Evolutionary conservation across 768 basidiomycete genomes (phyloP).

Genomic region (Boletus rufocinnamomeus): DNA sequence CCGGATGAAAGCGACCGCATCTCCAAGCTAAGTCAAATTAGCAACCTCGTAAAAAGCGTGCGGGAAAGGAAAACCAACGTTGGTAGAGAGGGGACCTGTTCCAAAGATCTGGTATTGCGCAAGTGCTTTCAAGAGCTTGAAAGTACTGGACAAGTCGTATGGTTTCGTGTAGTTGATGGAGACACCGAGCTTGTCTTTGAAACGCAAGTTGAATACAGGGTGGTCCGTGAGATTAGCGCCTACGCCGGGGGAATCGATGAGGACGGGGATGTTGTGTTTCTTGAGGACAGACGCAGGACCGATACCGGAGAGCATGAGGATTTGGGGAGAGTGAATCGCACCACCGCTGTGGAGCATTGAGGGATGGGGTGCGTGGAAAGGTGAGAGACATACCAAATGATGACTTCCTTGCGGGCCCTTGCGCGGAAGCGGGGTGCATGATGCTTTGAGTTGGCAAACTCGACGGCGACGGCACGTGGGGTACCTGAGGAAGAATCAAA

Average conservation of each 20-base stretch:
- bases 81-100: slow-evolving; percentile 53
- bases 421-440: slow-evolving; percentile 40
- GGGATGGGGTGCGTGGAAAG: neutral
- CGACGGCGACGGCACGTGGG: slow-evolving; percentile 59
- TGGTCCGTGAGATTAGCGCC: slow-evolving; percentile 77
- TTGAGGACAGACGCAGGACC: slow-evolving; percentile 64
- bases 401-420: slow-evolving; percentile 57
- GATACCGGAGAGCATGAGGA: slow-evolving; percentile 74
- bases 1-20: slow-evolving; percentile 36
- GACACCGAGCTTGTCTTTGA: slow-evolving; percentile 51
- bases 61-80: slow-evolving; percentile 39
- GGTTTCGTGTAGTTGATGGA: slow-evolving; percentile 44
- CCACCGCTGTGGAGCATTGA: slow-evolving; percentile 46
- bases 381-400: slow-evolving; percentile 50
- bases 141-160: slow-evolving; percentile 16
- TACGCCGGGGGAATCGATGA: slow-evolving; percentile 70
- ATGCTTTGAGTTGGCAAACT: slow-evolving; percentile 46
- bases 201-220: slow-evolving; percentile 50
- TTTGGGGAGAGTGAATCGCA: slow-evolving; percentile 64
- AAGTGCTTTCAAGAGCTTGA: slow-evolving; percentile 36
- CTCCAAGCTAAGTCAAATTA: slow-evolving; percentile 27
- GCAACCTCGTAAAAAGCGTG: neutral
- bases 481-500: slow-evolving; percentile 45
- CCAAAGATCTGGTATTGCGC: slow-evolving; percentile 46
- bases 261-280: slow-evolving; percentile 52